phyloP scores from a whole-genome alignment of 1,139 yeast species.

The Suhomyces anneliseae region DNA sequence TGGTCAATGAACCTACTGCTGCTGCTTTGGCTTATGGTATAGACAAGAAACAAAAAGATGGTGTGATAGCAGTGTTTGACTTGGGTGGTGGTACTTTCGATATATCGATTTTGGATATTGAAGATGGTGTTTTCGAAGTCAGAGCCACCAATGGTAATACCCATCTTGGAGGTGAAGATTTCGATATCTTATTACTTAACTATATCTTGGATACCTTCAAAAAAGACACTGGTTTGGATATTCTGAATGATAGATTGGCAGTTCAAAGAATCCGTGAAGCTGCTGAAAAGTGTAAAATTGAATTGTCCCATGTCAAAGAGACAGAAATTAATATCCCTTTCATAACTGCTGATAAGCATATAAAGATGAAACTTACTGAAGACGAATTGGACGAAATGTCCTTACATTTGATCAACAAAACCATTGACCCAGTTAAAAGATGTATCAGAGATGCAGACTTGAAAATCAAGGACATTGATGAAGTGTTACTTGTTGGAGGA shows the following conservation, averaged over 20 bases:
- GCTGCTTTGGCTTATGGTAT: slow-evolving; percentile 81
- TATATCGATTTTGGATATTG: slow-evolving; percentile 74
- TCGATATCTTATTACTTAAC: slow-evolving; percentile 61
- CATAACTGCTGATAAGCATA: slow-evolving; percentile 50
- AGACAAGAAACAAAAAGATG: slow-evolving; percentile 53
- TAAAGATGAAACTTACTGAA: slow-evolving; percentile 55
- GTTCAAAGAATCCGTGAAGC: slow-evolving; percentile 73
- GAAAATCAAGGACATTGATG: slow-evolving; percentile 62
- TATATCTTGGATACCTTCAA: slow-evolving; percentile 53
- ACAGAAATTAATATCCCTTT: slow-evolving; percentile 67
- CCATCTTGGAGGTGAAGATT: slow-evolving; percentile 82
- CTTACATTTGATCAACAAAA: slow-evolving; percentile 56
- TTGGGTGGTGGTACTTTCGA: slow-evolving; percentile 87
- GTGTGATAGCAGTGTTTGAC: slow-evolving; percentile 73
- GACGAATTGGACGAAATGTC: slow-evolving; percentile 65
- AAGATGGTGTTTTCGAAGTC: slow-evolving; percentile 80
- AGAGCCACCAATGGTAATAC: slow-evolving; percentile 84
- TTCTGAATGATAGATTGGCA: slow-evolving; percentile 45
- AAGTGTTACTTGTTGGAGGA: slow-evolving; percentile 75
- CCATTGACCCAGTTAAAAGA: slow-evolving; percentile 64
- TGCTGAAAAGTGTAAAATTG: slow-evolving; percentile 71
- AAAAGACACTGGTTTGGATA: slow-evolving; percentile 41
- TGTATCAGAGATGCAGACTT: slow-evolving; percentile 73
- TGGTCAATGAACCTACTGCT: slow-evolving; percentile 79
- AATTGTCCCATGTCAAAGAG: slow-evolving; percentile 57